Conservation (phyloP, 1,284 basidiomycete species). For the Heterobasidion parviporum region DNA sequence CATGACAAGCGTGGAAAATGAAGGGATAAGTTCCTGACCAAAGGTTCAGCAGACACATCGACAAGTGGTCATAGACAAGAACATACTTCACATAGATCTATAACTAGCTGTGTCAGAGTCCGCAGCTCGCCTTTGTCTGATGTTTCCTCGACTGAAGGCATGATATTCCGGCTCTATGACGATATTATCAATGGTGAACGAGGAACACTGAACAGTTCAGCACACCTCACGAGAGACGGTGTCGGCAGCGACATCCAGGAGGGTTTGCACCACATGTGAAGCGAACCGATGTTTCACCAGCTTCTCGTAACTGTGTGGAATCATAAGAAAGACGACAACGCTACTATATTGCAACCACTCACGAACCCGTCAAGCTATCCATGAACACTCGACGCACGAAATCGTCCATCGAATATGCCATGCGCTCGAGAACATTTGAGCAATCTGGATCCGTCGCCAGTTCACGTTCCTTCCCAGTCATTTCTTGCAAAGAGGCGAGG, state of each 20-base stretch:
- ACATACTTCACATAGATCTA: constrained; percentile 59
- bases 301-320: constrained; percentile 45
- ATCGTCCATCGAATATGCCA: constrained; percentile 89
- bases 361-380: constrained; percentile 81
- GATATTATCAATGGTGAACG: background rate
- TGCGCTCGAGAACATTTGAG: constrained; percentile 79
- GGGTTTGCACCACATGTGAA: constrained; percentile 88
- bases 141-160: constrained; percentile 43
- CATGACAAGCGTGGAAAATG: constrained; percentile 57
- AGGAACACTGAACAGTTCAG: background rate
- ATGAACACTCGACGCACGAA: constrained; percentile 84
- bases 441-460: constrained; percentile 90
- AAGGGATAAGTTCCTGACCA: constrained; percentile 61
- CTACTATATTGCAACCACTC: constrained; percentile 28
- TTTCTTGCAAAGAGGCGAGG: constrained; percentile 74
- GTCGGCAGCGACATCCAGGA: constrained; percentile 65
- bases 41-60: background rate
- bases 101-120: constrained; percentile 60
- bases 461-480: constrained; percentile 80
- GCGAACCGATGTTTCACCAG: constrained; percentile 79
- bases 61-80: constrained; percentile 5
- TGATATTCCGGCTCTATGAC: constrained; percentile 54
- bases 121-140: constrained; percentile 60
- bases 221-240: constrained; percentile 79
- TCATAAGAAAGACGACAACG: constrained; percentile 3